A percentile compares a stretch with the other conserved stretches of the same genome.
Conservation (phyloP, 179 eudicot species). For the Beta corolliflora region DNA sequence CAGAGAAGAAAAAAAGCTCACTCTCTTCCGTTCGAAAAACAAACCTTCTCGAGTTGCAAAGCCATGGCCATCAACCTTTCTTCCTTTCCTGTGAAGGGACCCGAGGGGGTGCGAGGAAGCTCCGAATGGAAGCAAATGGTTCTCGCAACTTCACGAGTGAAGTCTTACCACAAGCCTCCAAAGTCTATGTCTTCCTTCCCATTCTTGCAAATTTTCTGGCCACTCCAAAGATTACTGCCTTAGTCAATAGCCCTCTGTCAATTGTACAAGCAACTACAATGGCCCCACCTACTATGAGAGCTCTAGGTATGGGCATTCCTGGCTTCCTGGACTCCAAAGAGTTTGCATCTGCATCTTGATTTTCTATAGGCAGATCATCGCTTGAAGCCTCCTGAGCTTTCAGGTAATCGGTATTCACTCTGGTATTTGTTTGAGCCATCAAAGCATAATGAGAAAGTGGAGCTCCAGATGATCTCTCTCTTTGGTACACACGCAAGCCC, state of each 20-base stretch:
- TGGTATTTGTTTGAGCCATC: constrained; percentile 71
- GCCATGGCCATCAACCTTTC: background rate
- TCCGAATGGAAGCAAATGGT: background rate
- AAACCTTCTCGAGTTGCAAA: background rate
- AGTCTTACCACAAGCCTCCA: background rate
- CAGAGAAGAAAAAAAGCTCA: background rate
- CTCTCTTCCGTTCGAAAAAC: background rate
- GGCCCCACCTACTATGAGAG: constrained; percentile 69
- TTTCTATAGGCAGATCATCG: constrained; percentile 33
- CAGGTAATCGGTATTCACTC: constrained; percentile 44
- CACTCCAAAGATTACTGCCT: constrained; percentile 65
- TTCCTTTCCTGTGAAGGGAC: background rate
- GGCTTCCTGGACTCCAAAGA: background rate
- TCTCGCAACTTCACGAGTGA: background rate
- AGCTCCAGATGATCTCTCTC: constrained; percentile 51
- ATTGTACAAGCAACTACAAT: constrained; percentile 69
- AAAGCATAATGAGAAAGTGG: constrained; percentile 55
- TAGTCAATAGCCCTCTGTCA: constrained; percentile 76
- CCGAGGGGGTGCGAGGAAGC: background rate
- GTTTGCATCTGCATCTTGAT: constrained; percentile 25
- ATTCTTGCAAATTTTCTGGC: constrained; percentile 68
- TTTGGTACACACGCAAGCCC: constrained; percentile 78
- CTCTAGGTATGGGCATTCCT: constrained; percentile 62
- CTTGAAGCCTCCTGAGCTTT: constrained; percentile 4
- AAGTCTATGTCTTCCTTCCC: constrained; percentile 39